Evolutionary conservation across 2,329 filamentous ascomycete genomes (phyloP).

Genomic region (Verticillium isaacii): DNA sequence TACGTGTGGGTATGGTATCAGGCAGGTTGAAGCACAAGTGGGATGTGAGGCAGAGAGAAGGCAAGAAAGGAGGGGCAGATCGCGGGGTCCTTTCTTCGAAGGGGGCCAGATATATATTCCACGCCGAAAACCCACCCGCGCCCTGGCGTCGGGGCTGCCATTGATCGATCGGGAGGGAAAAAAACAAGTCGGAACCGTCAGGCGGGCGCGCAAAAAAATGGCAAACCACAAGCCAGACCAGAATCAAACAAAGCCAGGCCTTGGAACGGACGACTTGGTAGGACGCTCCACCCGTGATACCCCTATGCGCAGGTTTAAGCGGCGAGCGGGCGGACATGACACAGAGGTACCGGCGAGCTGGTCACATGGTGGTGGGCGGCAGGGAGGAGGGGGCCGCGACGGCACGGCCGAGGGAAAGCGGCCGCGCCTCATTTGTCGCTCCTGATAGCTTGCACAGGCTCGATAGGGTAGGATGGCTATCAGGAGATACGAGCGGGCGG

Average conservation of each 20-base stretch:
- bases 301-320: slow-evolving; percentile 18
- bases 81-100: background rate
- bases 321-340: slow-evolving; percentile 14
- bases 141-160: too few species aligned
- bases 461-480: background rate
- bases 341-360: slow-evolving; percentile 20
- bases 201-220: background rate
- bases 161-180: background rate
- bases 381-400: slow-evolving; percentile 1
- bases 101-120: background rate
- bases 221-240: background rate
- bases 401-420: slow-evolving; percentile 18
- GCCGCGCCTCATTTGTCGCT: background rate
- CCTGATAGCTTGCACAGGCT: background rate
- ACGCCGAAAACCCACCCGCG: background rate
- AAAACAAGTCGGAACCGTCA: background rate
- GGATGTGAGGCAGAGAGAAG: background rate
- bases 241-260: background rate
- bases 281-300: slow-evolving; percentile 3
- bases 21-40: background rate
- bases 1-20: background rate
- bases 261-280: background rate
- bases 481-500: background rate
- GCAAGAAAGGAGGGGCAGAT: slow-evolving; percentile 4
- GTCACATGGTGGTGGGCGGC: slow-evolving; percentile 14